Percentiles rank a stretch among this genome's conserved stretches.
Evolutionary conservation across 192 early-diverging fungal species (phyloP).

Genomic region (Linderina pennispora): DNA sequence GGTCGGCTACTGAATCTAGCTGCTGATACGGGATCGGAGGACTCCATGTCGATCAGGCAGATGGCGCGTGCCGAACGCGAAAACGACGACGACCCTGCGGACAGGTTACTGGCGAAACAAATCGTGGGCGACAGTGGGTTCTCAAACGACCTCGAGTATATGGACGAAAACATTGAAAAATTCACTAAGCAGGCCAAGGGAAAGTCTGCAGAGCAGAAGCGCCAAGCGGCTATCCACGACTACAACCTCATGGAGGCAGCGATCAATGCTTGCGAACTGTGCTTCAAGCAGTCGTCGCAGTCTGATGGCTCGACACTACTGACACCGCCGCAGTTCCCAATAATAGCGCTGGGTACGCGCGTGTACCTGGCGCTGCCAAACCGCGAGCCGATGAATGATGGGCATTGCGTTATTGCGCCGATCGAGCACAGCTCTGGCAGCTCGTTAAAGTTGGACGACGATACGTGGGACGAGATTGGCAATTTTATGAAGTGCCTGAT

Average conservation of each 20-base stretch:
- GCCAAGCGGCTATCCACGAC: conserved; percentile 59
- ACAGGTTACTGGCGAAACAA: conserved; percentile 13
- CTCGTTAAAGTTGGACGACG: conserved; percentile 84
- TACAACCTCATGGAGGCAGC: conserved; percentile 59
- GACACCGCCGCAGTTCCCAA: conserved; percentile 55
- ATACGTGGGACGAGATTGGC: conserved; percentile 87
- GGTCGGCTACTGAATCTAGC: conserved; percentile 12
- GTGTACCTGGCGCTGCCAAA: conserved; percentile 76
- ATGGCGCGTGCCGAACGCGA: conserved; percentile 27
- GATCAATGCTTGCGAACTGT: conserved; percentile 56
- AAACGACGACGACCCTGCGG: conserved; percentile 12
- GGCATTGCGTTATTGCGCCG: conserved; percentile 91
- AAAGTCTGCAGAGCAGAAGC: conserved; percentile 59
- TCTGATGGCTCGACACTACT: conserved; percentile 36
- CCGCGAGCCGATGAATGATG: conserved; percentile 65
- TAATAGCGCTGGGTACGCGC: conserved; percentile 72
- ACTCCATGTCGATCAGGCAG: conserved; percentile 4
- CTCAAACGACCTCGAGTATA: conserved; percentile 74
- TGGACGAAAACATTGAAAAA: conserved; percentile 84
- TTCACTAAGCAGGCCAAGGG: conserved; percentile 55
- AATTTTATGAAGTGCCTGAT: conserved; percentile 97
- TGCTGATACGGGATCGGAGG: neutral
- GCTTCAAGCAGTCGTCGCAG: conserved; percentile 54
- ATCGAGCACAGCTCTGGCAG: conserved; percentile 71
- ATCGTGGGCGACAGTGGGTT: conserved; percentile 42